Evolutionary conservation across 768 basidiomycete species (phyloP), one percentile per base, ranked within the genome.

Genomic region (Podaxis sp.): DNA sequence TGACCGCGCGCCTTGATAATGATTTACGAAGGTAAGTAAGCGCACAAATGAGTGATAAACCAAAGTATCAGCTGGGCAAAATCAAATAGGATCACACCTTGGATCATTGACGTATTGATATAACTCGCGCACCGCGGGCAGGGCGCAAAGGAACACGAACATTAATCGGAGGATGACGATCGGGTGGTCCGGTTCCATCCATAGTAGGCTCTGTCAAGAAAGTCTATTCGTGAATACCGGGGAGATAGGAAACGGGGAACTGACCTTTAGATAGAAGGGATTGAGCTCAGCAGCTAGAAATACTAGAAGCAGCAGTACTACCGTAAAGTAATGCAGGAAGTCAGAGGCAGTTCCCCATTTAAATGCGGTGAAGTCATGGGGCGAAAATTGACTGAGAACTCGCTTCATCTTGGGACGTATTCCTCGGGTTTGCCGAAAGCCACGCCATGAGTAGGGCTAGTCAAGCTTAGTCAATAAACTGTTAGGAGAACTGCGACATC

Each of bases 151-250:
- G 69, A 94, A 94, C 62, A 94, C 85, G 62, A 84, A 84, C 14
- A 84, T 86, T 9, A 94, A 81, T 32, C 85, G 77, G 63, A 84
- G 75, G 61, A 93, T 89, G 53, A 94, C 80, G 64, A 94, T 85
- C 10, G 91, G 92, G 71, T 94, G 92, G 71, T 91, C 88, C 37
- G 92, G 93, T 69, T 93, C 91, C 87, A 94, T 89, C 91, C 92
- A 93, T 38, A 94, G 77, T 66, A 74, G 74, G 72, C 81, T 85
- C 79, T 77, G 67, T 21, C 59, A 55, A 52, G 54, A 35, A 40
- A 59, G 57, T 57, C 25, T 55, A 54, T 55, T 55, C 36, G 23
- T 46, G 14, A 23, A 18, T 23, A 55, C 36, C 40, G 28, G 25
- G 32, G 37, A 23, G 55, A 14, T 44, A 32, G 11, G 58, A 21